phyloP scores from a whole-genome alignment of 805 yeast genomes.

The Metschnikowia arizonensis region DNA sequence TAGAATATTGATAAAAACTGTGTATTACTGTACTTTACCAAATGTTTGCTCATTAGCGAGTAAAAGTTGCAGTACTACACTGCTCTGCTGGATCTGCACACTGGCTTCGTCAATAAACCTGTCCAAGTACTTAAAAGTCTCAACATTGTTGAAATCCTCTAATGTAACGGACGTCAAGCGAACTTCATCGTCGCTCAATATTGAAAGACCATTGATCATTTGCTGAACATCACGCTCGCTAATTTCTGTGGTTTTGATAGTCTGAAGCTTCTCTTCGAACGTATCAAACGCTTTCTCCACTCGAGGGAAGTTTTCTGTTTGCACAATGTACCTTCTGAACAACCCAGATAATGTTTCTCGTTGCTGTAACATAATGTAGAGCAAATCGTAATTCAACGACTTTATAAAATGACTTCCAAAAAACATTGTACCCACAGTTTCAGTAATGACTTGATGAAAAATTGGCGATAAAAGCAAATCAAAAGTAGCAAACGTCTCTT shows the following conservation, averaged over 20 bases:
- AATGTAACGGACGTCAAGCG: conserved; percentile 6
- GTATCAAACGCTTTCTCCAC: conserved; percentile 12
- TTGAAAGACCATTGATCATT: conserved; percentile 11
- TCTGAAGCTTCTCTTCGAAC: conserved; percentile 18
- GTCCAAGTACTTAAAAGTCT: conserved; percentile 20
- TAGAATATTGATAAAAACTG: neutral
- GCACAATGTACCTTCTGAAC: conserved; percentile 16
- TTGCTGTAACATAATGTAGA: conserved; percentile 27
- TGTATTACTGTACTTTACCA: neutral
- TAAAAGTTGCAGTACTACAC: neutral
- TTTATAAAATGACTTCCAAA: conserved; percentile 21
- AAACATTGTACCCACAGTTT: conserved; percentile 10
- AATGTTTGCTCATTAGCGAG: neutral
- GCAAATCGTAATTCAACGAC: conserved; percentile 29
- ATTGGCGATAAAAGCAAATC: conserved; percentile 16
- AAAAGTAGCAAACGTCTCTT: conserved; percentile 15
- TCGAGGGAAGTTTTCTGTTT: conserved; percentile 13
- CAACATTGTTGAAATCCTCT: conserved; percentile 17
- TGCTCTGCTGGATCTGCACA: neutral
- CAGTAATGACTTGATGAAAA: conserved; percentile 20
- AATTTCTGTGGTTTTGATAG: conserved; percentile 16
- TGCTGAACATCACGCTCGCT: conserved; percentile 11
- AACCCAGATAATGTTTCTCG: conserved; percentile 19
- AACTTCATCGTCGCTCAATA: conserved; percentile 7
- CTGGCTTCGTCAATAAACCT: neutral